Evolutionary conservation across 2,329 filamentous ascomycete genomes (phyloP), one percentile per base, ranked within the genome.

Genomic region (Pyrenophora graminea): DNA sequence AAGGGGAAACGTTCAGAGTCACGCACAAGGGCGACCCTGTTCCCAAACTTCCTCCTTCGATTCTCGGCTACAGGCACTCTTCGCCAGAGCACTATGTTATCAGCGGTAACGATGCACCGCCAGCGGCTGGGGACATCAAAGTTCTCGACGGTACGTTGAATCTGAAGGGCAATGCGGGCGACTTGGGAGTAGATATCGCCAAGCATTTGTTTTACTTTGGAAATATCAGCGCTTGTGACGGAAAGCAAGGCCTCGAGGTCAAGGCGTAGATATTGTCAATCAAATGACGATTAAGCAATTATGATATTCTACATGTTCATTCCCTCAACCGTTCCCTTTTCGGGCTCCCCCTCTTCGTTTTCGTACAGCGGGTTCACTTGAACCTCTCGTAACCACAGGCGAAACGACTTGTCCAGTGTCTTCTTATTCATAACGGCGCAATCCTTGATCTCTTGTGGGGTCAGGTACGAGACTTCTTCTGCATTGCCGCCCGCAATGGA

Each of bases 21-120:
- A 90, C 88, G 1, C 87, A 91, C 72, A 73, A 72, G 36, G 75
- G 81, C 60, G 89, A 91, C 68, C 84, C 86, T 0, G 82, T 91
- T 1, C 85, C 88, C 0, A 81, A 84, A 37, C 77, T 91, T 32
- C 87, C 88, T 1, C 82, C 85, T 72, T 83, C 65, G 50, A 45
- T 81, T 39, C 69, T 87, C 44, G 81, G 82, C 30, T 91, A 85
- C 75, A 75, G 80, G 33, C 88, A 90, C 70, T 81, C 83, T n/a
- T 82, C 78, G 13, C 86, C 87, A 1, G 88, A 91, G 76, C 89
- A 85, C 73, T 90, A 71, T 40, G 62, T 75, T 39, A 61, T 58
- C 0, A 66, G 45, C 2, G 66, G 52, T 0, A 71, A 69, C 27
- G 41, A 55, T 3, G 64, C 53, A 1, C 30, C 39, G 18, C 63